Evolutionary conservation across 768 basidiomycete genomes (phyloP), one percentile per base, ranked within the genome.

Genomic region (Collybiopsis luxurians): DNA sequence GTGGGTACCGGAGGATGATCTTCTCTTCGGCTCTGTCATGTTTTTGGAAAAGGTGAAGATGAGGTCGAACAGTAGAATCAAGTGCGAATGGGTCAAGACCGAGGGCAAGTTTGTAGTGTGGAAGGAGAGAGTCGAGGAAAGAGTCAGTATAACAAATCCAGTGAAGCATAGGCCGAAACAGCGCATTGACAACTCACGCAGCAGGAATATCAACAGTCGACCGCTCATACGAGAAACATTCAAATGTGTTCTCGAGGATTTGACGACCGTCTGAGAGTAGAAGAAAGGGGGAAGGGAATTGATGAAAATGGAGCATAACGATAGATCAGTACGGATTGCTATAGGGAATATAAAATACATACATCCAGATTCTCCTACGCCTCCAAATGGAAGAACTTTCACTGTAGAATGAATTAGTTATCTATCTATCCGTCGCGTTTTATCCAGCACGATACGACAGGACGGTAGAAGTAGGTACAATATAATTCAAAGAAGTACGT

Each of bases 361-460:
- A 90, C 90, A 80, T 69, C 90, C 90, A 63, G 86, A 88, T 3
- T 77, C 71, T 2, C 90, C 90, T 42, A 81, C 75, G 24, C 90
- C 90, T 36, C 90, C 90, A 57, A 92, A 88, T 6, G 90, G 89
- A 31, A 90, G 65, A 11, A 83, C 86, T 12, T 84, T 77, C 11
- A 74, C 84, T 84, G 56, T 7, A 57, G 28, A 21, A 27, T 30
- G 40, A 17, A 2, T 42, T 9, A 42, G 28, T n/a, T n/a, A n/a
- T n/a, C n/a, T n/a, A n/a, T n/a, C n/a, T 9, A 42, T 51, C 15
- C 11, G 26, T n/a, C n/a, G n/a, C n/a, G n/a, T n/a, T n/a, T n/a
- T n/a, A n/a, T n/a, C n/a, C n/a, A n/a, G n/a, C n/a, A n/a, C n/a
- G n/a, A n/a, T n/a, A n/a, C n/a, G n/a, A n/a, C n/a, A n/a, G n/a